A percentile compares a stretch with the other conserved stretches of the same genome.
These are phyloP conservation scores for Didymella pomorum DNA, from an alignment of 2,329 filamentous ascomycete species.

Conservation along the genomic window DNA sequence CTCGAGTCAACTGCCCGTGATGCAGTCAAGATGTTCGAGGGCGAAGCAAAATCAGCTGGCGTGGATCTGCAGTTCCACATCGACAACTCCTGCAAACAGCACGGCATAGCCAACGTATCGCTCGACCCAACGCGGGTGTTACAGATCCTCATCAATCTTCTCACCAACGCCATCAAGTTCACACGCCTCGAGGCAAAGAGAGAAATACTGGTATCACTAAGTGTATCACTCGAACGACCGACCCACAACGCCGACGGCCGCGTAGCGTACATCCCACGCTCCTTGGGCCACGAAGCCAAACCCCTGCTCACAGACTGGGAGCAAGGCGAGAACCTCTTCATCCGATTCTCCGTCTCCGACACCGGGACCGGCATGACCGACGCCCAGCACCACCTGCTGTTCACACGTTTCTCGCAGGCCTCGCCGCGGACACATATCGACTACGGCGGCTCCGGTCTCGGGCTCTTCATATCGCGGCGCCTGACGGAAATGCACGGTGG, in stretches of 20 bases:
- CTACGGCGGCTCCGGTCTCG: conserved; percentile 50
- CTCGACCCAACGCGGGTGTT: conserved; percentile 54
- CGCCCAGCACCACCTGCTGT: conserved; percentile 46
- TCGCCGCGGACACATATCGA: conserved; percentile 47
- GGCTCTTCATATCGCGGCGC: conserved; percentile 43
- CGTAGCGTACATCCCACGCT: conserved; percentile 23
- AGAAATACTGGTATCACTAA: conserved; percentile 49
- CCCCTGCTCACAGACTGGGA: conserved; percentile 46
- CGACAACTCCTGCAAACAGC: conserved; percentile 48
- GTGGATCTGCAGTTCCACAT: conserved; percentile 40
- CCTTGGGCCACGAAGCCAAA: conserved; percentile 22
- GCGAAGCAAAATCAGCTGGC: conserved; percentile 43
- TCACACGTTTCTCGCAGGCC: conserved; percentile 44
- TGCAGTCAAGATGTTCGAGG: conserved; percentile 51
- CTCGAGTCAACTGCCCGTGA: conserved; percentile 45
- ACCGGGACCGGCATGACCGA: conserved; percentile 52
- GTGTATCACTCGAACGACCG: conserved; percentile 43
- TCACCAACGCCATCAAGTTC: conserved; percentile 58
- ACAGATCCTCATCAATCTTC: conserved; percentile 50
- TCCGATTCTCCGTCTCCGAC: conserved; percentile 50
- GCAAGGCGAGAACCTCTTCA: conserved; percentile 44
- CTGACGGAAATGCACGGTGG: conserved; percentile 46
- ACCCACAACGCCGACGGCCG: conserved; percentile 40
- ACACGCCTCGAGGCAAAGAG: conserved; percentile 45
- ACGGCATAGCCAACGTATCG: conserved; percentile 48